phyloP scores from a whole-genome alignment of 2,329 filamentous ascomycete species.

The Cordyceps javanica region DNA sequence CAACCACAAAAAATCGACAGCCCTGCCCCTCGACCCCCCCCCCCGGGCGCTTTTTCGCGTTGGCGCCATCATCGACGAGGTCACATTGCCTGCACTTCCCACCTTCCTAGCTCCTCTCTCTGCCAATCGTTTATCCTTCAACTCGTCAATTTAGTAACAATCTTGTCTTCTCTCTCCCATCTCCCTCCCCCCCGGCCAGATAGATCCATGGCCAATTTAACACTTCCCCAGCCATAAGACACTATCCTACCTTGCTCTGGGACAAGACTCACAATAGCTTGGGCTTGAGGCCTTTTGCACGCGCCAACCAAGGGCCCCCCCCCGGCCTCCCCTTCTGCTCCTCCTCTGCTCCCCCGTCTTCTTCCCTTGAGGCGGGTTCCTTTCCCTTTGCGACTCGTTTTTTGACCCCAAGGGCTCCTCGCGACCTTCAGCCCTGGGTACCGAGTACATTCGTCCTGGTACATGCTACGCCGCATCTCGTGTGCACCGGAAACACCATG shows the following conservation, averaged over 20 bases:
- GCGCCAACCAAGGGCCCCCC: too few relatives aligned
- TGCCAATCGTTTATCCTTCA: background rate
- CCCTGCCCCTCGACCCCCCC: background rate
- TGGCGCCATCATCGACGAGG: conserved; percentile 5
- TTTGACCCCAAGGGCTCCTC: background rate
- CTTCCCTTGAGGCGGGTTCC: background rate
- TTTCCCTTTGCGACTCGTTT: background rate
- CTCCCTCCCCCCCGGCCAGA: background rate
- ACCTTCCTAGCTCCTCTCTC: background rate
- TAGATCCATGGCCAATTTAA: conserved; percentile 13
- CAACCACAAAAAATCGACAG: too few relatives aligned
- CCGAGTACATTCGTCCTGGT: background rate
- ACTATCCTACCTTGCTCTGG: conserved; percentile 10
- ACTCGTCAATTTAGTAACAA: background rate
- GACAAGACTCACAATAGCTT: conserved; percentile 6
- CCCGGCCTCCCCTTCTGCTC: too few relatives aligned
- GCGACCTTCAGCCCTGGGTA: background rate
- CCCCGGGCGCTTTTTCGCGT: conserved; percentile 6
- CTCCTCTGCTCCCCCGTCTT: background rate
- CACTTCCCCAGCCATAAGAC: conserved; percentile 11
- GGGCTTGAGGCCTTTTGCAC: background rate
- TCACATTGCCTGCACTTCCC: conserved; percentile 7
- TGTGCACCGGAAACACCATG: conserved; percentile 6
- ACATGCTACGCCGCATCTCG: conserved; percentile 1
- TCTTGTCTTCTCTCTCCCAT: too few relatives aligned